Base-by-base conservation (phyloP, 768 basidiomycete species). In the Porphyrellus cyaneotinctus region DNA sequence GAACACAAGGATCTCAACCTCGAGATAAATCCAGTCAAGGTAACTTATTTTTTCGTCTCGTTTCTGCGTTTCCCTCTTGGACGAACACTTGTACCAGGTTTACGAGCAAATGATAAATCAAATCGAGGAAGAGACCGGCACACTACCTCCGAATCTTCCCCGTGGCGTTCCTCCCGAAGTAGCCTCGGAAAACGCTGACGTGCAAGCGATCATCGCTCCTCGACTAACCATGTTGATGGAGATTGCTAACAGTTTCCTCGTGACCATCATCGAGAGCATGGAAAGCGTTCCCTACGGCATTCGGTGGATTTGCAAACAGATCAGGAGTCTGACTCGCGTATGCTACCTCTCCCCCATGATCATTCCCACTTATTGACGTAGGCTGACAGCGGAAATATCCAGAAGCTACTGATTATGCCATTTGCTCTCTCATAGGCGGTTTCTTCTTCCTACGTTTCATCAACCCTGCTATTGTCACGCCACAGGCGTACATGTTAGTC, bases 361-460 rank as follows among this genome's bases (percentile, higher is more conserved):
- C 38, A 4, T 53, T 52, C 45, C 54, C 51, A 50, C 52, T 49
- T 20, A 10, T 48, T 49, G 47, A 62, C 43, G 53, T 47, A 18
- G 39, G 31, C 5, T 43, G 37, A 59, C 67, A 98, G 97, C 82
- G 97, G 49, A 98, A 98, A 78, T 99, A 98, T 71, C 97, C 97
- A 2, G 97, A 99, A 51, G 97, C 95, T 28, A 95, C 91, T 26
- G 97, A 98, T 74, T 95, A 94, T 61, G 94, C 95, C 43, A 95
- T 99, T 51, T 98, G 95, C 68, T 97, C 95, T 8, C 82, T 99
- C 47, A 99, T 99, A 57, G 97, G 97, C 44, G 97, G 97, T 11
- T 99, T 99, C 76, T 99, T 99, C 82, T 99, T 99, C 81, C 84
- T 99, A 56, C 90, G 97, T 18, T 99, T 99, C 75, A 98, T 99